Evolutionary conservation across 2,329 filamentous ascomycete species (phyloP).

Genomic region (Parastagonospora nodorum): DNA sequence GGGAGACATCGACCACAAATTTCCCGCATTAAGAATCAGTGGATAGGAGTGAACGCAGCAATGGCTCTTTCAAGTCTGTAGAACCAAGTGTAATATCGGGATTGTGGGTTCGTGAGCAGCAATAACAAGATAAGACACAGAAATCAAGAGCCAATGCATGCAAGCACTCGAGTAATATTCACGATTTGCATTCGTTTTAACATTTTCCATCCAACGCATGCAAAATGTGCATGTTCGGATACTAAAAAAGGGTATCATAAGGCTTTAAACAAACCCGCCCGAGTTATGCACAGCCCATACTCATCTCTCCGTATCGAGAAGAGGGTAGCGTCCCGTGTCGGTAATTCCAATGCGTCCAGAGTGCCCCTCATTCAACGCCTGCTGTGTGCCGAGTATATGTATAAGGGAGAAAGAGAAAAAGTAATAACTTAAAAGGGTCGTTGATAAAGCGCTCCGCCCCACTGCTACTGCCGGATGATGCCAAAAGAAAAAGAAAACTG

Average conservation of each 20-base stretch:
- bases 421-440: background rate
- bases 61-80: too few relatives aligned
- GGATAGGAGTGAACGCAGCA: too few relatives aligned
- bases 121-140: too few relatives aligned
- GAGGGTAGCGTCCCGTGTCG: background rate
- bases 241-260: constrained; percentile 7
- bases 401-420: background rate
- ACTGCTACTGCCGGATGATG: constrained; percentile 5
- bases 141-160: too few relatives aligned
- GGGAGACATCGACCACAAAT: too few relatives aligned
- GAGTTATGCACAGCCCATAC: constrained; percentile 2
- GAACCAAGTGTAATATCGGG: too few relatives aligned
- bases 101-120: too few relatives aligned
- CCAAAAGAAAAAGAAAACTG: background rate
- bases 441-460: background rate
- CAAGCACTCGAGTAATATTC: background rate
- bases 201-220: background rate
- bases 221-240: background rate
- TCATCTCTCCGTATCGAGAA: background rate
- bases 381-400: background rate
- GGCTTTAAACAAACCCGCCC: constrained; percentile 4
- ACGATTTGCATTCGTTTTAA: constrained; percentile 3
- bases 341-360: background rate
- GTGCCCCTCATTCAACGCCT: background rate
- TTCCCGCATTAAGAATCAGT: too few relatives aligned